These are phyloP conservation scores for Colletotrichum filicis DNA, from an alignment of 2,329 filamentous ascomycete genomes.

Conservation along the genomic window DNA sequence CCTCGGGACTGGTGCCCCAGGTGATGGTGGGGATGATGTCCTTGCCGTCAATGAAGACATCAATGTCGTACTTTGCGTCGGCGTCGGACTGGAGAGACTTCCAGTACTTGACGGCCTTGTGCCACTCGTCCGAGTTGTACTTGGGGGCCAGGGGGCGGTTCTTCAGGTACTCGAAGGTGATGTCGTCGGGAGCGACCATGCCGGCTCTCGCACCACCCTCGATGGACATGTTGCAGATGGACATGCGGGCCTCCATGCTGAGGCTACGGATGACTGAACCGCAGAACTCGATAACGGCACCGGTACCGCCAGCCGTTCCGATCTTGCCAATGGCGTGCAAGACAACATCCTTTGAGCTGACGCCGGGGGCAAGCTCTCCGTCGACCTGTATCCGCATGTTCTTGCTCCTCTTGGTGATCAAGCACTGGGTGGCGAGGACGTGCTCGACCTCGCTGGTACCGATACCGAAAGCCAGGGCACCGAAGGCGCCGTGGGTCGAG, in stretches of 20 bases:
- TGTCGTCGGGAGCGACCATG: conserved; percentile 96
- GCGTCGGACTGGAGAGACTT: conserved; percentile 84
- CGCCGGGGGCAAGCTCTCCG: conserved; percentile 87
- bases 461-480: conserved; percentile 94
- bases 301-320: conserved; percentile 94
- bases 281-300: conserved; percentile 96
- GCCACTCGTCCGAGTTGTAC: conserved; percentile 87
- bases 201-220: conserved; percentile 95
- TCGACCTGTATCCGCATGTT: conserved; percentile 99
- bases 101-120: conserved; percentile 90
- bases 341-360: conserved; percentile 96
- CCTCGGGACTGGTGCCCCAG: conserved; percentile 97
- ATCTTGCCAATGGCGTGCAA: conserved; percentile 93
- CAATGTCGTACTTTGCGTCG: conserved; percentile 89
- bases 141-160: conserved; percentile 89
- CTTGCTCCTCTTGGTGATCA: conserved; percentile 95
- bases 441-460: conserved; percentile 99
- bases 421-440: conserved; percentile 93
- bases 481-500: conserved; percentile 97
- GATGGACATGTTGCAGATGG: conserved; percentile 99
- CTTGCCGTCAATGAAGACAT: conserved; percentile 90
- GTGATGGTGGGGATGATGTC: conserved; percentile 94
- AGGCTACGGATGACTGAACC: conserved; percentile 90
- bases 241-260: conserved; percentile 98
- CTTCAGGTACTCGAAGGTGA: conserved; percentile 95